A percentile compares a stretch with the other conserved stretches of the same genome.
These are phyloP conservation scores for Piper longum DNA, from an alignment of 164 flowering plant genomes.

Conservation along the genomic window DNA sequence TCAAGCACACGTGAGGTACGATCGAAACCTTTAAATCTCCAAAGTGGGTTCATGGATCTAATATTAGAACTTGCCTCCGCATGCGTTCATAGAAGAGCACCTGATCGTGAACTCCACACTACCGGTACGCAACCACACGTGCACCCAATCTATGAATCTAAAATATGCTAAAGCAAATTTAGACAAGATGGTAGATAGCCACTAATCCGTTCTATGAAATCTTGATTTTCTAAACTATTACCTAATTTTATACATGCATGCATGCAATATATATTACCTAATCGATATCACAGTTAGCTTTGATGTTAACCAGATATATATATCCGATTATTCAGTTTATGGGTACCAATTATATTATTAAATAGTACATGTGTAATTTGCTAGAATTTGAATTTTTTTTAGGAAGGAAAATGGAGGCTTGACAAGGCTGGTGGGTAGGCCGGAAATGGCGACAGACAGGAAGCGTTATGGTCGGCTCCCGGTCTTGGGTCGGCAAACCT, in stretches of 20 bases:
- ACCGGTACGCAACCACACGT: neutral
- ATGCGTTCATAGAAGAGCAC: neutral
- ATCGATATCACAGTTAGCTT: too few species aligned
- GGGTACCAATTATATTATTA: too few species aligned
- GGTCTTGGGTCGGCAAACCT: slow-evolving; percentile 2
- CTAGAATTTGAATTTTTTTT: slow-evolving; percentile 8
- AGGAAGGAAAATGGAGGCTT: slow-evolving; percentile 5
- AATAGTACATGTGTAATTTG: neutral
- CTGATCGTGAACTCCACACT: neutral
- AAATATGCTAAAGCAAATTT: too few species aligned
- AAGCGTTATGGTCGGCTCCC: slow-evolving; percentile 19
- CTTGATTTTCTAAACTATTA: too few species aligned
- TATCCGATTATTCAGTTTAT: too few species aligned
- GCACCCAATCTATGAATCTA: neutral
- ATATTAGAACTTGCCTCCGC: neutral
- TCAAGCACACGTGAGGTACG: neutral
- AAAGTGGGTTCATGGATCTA: neutral
- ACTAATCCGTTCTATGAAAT: too few species aligned
- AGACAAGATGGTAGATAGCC: too few species aligned
- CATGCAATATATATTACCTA: too few species aligned
- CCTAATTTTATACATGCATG: too few species aligned
- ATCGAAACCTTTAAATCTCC: neutral
- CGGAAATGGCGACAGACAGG: slow-evolving; percentile 12
- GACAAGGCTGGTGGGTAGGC: slow-evolving; percentile 2
- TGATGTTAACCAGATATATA: too few species aligned